Evolutionary conservation across 2,329 filamentous ascomycete genomes (phyloP).

Genomic region (Fusarium concolor): DNA sequence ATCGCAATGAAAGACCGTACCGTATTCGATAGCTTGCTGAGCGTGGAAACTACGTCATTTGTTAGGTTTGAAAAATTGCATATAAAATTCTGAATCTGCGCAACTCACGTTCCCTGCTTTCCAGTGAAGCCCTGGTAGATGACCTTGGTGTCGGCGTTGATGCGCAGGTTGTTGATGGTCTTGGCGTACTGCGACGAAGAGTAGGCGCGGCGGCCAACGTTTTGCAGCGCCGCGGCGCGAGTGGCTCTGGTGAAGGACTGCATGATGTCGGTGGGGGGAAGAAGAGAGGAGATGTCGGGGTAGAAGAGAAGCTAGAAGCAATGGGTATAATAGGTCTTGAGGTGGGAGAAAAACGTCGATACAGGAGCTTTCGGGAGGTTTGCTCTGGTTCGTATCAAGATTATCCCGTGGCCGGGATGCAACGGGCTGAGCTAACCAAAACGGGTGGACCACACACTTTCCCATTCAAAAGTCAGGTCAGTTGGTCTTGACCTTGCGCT

Average conservation of each 20-base stretch:
- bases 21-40: slow-evolving; percentile 97
- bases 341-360: slow-evolving; percentile 44
- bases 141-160: slow-evolving; percentile 93
- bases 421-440: slow-evolving; percentile 40
- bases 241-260: slow-evolving; percentile 82
- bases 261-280: slow-evolving; percentile 66
- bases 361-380: slow-evolving; percentile 46
- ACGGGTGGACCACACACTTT: slow-evolving; percentile 35
- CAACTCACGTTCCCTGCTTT: slow-evolving; percentile 89
- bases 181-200: slow-evolving; percentile 78
- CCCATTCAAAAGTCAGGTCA: slow-evolving; percentile 17
- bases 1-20: slow-evolving; percentile 63
- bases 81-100: background rate
- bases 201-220: slow-evolving; percentile 76
- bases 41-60: slow-evolving; percentile 83
- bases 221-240: slow-evolving; percentile 77
- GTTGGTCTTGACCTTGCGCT: slow-evolving; percentile 37
- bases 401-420: slow-evolving; percentile 47
- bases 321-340: slow-evolving; percentile 16
- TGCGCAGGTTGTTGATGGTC: slow-evolving; percentile 87
- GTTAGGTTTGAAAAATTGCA: slow-evolving; percentile 18
- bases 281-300: background rate
- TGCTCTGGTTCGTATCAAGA: slow-evolving; percentile 47
- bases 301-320: background rate
- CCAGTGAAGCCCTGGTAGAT: slow-evolving; percentile 98